Base-by-base conservation (phyloP, 164 flowering plant genomes). In the Magnolia changhungtana region DNA sequence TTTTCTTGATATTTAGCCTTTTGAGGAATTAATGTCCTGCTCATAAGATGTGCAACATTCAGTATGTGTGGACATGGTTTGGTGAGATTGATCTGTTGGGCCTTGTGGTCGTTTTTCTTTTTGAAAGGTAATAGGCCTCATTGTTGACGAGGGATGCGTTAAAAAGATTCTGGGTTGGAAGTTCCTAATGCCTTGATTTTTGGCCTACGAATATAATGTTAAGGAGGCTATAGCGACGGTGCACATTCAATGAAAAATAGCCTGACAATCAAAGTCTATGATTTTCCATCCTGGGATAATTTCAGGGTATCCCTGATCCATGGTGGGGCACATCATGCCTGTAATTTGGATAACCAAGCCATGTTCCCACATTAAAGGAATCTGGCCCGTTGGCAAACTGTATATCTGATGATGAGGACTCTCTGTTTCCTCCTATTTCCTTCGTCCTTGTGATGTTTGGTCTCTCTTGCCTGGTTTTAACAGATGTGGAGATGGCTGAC, bases 401-500 rank as follows among this genome's bases (percentile, higher is more conserved):
- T 37, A 4, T 5, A 5, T 37, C 29, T 37, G 45, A 37, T 37
- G 45, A 37, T 37, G 45, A 37, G 7, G 45, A 37, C 45, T 37
- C 45, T 37, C 18, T 55, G 61, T 55, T 55, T 55, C 16, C 61
- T 11, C 18, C 10, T 10, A 55, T 55, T 11, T 11, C 1, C 61
- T 11, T 55, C 18, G 10, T 55, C 45, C 45, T 37, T 37, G 7
- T 37, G 45, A 37, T 37, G 45, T 37, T 3, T 37, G 45, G 45
- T 37, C 45, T 4, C 61, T 55, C 18, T 55, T 55, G 13, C 61
- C 61, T 16, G 16, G 16, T 8, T 10, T 31, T 45, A 16, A 65
- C 82, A 82, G 88, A 86, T 81, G 82, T 84, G 75, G 87, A 83
- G 67, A 86, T 81, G 85, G 82, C 65, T 59, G 86, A 78, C 10